These are phyloP conservation scores for Pythium brachiatum DNA, from an alignment of 352 stramenopile species.

Conservation along the genomic window DNA sequence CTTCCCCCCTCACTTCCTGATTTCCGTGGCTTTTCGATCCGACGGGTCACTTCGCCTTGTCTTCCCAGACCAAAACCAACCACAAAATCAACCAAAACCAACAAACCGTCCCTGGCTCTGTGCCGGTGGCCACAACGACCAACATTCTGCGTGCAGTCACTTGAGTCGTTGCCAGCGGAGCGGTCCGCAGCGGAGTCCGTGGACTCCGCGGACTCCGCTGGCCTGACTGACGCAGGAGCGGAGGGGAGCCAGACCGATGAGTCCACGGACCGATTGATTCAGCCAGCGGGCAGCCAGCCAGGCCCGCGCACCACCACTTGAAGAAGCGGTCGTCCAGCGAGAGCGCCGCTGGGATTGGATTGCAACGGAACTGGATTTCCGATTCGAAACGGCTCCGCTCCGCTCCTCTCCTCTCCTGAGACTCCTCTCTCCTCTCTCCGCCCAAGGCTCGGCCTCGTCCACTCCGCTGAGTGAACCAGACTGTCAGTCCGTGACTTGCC, in stretches of 20 bases:
- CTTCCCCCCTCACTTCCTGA: constrained; percentile 1
- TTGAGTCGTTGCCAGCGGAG: no score
- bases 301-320: constrained; percentile 13
- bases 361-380: constrained; percentile 12
- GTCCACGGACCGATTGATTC: constrained; percentile 8
- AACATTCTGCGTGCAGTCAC: constrained; percentile 22
- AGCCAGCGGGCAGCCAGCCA: not conserved
- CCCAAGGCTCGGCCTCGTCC: not conserved
- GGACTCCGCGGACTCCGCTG: no score
- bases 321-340: constrained; percentile 27
- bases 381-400: not conserved
- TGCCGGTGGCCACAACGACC: constrained; percentile 2
- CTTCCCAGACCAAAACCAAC: not conserved
- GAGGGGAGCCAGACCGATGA: not conserved
- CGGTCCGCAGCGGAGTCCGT: no score
- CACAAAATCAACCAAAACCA: not conserved
- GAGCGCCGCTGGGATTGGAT: constrained; percentile 14
- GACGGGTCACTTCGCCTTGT: not conserved
- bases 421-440: not conserved
- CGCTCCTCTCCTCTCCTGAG: not conserved
- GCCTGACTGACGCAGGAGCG: no score
- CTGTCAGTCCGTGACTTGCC: not conserved
- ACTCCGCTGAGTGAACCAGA: not conserved
- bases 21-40: not conserved
- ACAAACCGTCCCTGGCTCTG: constrained; percentile 9